phyloP scores from a whole-genome alignment of 371 early-diverging fungal species.

The Coemansia sp. region DNA sequence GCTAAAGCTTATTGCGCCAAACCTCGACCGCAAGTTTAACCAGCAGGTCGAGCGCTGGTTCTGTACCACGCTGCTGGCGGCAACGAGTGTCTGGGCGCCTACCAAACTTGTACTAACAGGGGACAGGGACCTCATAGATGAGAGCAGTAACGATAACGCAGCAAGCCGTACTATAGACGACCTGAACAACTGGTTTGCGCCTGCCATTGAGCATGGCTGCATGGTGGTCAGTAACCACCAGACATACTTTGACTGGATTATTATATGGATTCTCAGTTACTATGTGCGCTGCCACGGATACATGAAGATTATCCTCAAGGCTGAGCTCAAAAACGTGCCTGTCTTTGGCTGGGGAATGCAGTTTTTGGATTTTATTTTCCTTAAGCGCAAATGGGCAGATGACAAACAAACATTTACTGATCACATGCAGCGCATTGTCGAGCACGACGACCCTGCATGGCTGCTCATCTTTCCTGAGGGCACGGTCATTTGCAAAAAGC shows the following conservation, averaged over 20 bases:
- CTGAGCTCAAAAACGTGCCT: slow-evolving; percentile 73
- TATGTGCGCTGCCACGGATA: slow-evolving; percentile 67
- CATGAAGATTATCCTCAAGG: slow-evolving; percentile 83
- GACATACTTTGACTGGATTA: slow-evolving; percentile 90
- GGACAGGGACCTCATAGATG: slow-evolving; percentile 31
- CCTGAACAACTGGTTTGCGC: slow-evolving; percentile 31
- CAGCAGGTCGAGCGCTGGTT: slow-evolving; percentile 56
- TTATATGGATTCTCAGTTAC: slow-evolving; percentile 75
- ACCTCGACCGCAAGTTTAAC: slow-evolving; percentile 50
- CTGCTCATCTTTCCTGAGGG: slow-evolving; percentile 92
- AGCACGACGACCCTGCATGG: slow-evolving; percentile 68
- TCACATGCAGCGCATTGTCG: slow-evolving; percentile 39
- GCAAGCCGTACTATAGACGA: slow-evolving; percentile 13
- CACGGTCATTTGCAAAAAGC: slow-evolving; percentile 60
- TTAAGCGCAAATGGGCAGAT: slow-evolving; percentile 75
- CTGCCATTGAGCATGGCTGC: slow-evolving; percentile 47
- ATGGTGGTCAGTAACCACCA: slow-evolving; percentile 79
- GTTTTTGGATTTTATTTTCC: slow-evolving; percentile 83
- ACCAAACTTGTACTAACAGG: slow-evolving; percentile 55
- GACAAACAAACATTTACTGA: slow-evolving; percentile 65
- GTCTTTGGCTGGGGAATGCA: slow-evolving; percentile 89
- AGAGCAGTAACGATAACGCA: slow-evolving; percentile 19
- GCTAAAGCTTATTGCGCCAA: slow-evolving; percentile 39
- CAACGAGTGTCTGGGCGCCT: slow-evolving; percentile 53
- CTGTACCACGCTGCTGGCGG: slow-evolving; percentile 49